Conservation (phyloP, 2,329 filamentous ascomycete species). For the Xylariaceae sp. region DNA sequence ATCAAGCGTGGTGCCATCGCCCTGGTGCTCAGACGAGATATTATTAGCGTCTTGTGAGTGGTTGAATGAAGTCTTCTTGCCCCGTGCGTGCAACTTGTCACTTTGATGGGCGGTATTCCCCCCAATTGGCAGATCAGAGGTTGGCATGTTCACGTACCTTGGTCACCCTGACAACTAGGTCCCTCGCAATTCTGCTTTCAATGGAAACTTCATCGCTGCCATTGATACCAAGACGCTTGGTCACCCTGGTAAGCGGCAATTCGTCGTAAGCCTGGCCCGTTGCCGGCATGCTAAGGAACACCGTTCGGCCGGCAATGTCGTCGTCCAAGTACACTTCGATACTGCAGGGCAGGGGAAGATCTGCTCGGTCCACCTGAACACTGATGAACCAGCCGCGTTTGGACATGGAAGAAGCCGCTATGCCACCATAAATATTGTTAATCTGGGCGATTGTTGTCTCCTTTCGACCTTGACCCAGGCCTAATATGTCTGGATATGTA, state of each 20-base stretch:
- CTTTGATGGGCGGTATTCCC: background rate
- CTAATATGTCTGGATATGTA: conserved; percentile 42
- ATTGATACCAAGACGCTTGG: conserved; percentile 8
- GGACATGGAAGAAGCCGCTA: background rate
- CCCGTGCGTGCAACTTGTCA: background rate
- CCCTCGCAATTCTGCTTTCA: conserved; percentile 12
- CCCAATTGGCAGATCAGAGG: background rate
- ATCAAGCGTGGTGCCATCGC: conserved; percentile 14
- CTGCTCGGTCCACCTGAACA: conserved; percentile 35
- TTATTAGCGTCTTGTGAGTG: conserved; percentile 3
- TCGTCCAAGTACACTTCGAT: conserved; percentile 34
- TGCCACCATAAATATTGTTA: conserved; percentile 43
- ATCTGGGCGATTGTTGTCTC: conserved; percentile 59
- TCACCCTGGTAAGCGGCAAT: conserved; percentile 29
- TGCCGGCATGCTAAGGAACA: conserved; percentile 36
- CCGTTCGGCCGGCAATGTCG: conserved; percentile 31
- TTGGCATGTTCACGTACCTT: conserved; percentile 17
- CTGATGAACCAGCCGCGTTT: conserved; percentile 34
- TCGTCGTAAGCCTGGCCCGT: conserved; percentile 31
- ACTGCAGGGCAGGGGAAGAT: conserved; percentile 35
- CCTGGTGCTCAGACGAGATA: conserved; percentile 7
- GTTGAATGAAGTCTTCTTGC: background rate
- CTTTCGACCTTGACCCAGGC: conserved; percentile 53
- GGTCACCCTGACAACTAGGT: conserved; percentile 17
- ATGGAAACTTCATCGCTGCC: conserved; percentile 1